Evolutionary conservation across 2,329 filamentous ascomycete genomes (phyloP).

Genomic region (Aureobasidium zeae): DNA sequence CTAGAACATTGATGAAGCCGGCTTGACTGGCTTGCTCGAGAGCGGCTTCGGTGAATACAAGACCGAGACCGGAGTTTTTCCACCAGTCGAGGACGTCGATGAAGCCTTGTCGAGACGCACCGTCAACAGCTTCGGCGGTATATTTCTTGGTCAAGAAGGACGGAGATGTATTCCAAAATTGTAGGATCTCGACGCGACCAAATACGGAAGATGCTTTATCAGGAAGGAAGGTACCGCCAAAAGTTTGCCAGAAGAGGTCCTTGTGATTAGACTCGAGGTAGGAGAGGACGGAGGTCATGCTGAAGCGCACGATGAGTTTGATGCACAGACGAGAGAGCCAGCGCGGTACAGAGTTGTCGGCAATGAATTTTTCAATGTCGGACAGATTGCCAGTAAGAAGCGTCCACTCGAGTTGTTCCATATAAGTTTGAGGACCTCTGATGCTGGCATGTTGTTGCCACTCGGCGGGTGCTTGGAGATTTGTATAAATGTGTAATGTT

Average conservation of each 20-base stretch:
- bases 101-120: slow-evolving; percentile 76
- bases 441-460: slow-evolving; percentile 58
- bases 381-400: slow-evolving; percentile 63
- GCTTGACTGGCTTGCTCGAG: slow-evolving; percentile 80
- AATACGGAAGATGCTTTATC: slow-evolving; percentile 84
- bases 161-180: slow-evolving; percentile 81
- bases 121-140: slow-evolving; percentile 73
- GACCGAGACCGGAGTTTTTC: slow-evolving; percentile 67
- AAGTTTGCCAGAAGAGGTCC: slow-evolving; percentile 78
- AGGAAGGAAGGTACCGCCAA: slow-evolving; percentile 70
- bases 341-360: slow-evolving; percentile 56
- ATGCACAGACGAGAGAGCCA: slow-evolving; percentile 74
- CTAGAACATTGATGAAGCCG: slow-evolving; percentile 74
- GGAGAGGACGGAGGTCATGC: slow-evolving; percentile 66
- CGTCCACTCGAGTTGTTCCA: slow-evolving; percentile 75
- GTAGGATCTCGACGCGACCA: slow-evolving; percentile 71
- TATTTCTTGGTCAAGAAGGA: slow-evolving; percentile 83
- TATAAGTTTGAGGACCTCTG: slow-evolving; percentile 60
- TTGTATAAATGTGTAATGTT: slow-evolving; percentile 71
- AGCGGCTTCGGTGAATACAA: slow-evolving; percentile 79
- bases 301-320: slow-evolving; percentile 86
- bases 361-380: slow-evolving; percentile 65
- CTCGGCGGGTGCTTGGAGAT: slow-evolving; percentile 59
- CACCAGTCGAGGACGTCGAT: slow-evolving; percentile 85
- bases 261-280: slow-evolving; percentile 59